Evolutionary conservation across 176 grass and related monocot genomes (phyloP).

Genomic region (Oropetium thomaeum): DNA sequence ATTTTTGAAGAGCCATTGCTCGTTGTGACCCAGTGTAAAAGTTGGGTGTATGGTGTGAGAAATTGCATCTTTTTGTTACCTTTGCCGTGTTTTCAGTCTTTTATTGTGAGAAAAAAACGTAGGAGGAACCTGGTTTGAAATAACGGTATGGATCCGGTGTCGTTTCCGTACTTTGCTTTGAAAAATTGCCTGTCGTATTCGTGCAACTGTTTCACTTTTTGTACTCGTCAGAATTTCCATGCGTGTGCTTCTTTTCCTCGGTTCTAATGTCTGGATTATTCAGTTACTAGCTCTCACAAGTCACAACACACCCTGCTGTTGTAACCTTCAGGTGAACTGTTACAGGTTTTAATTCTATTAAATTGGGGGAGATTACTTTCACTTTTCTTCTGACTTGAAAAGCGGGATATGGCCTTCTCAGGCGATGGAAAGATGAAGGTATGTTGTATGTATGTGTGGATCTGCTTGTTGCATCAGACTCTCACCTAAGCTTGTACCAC

Average conservation of each 20-base stretch:
- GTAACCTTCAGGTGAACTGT: neutral
- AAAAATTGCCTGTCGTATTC: neutral
- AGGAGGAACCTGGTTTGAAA: neutral
- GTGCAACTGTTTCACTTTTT: neutral
- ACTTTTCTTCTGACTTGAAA: neutral
- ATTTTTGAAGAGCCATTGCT: neutral
- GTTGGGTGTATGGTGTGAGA: neutral
- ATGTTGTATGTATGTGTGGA: conserved; percentile 45
- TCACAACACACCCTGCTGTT: neutral
- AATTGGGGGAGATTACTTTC: neutral
- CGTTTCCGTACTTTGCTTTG: neutral
- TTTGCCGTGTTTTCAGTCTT: neutral
- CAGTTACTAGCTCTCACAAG: neutral
- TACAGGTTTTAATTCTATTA: conserved; percentile 2
- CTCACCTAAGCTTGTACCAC: conserved; percentile 3
- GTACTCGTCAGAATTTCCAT: neutral
- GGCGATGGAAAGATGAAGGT: conserved; percentile 74
- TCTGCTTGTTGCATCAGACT: neutral
- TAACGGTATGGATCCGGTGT: conserved; percentile 1
- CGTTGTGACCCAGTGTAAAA: neutral
- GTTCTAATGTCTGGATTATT: conserved; percentile 6
- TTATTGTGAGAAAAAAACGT: neutral
- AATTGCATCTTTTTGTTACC: neutral
- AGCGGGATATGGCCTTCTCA: conserved; percentile 46
- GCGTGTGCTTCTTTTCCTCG: neutral